A percentile compares a stretch with the other conserved stretches of the same genome.
Conservation (phyloP, 2,329 filamentous ascomycete species). For the Cercospora citrullina region DNA sequence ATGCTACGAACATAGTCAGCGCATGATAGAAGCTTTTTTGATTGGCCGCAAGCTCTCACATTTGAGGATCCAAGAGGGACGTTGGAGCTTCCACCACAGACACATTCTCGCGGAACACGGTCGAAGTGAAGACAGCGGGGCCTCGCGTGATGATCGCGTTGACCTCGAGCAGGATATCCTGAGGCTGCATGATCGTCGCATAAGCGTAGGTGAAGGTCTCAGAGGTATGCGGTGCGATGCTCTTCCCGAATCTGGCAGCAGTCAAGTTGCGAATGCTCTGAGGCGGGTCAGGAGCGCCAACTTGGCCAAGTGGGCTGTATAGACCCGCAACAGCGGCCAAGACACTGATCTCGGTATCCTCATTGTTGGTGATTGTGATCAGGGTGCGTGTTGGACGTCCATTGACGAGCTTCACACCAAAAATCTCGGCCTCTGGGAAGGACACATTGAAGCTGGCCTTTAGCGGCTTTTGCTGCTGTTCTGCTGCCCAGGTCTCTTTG, state of each 20-base stretch:
- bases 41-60: constrained; percentile 60
- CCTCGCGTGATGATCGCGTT: constrained; percentile 69
- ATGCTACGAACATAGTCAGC: constrained; percentile 60
- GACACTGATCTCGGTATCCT: constrained; percentile 72
- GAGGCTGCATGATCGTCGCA: constrained; percentile 86
- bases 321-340: constrained; percentile 76
- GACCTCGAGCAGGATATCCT: constrained; percentile 79
- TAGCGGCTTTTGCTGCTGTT: constrained; percentile 54
- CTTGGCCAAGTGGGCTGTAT: constrained; percentile 54
- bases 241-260: constrained; percentile 68
- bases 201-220: constrained; percentile 80
- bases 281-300: constrained; percentile 54
- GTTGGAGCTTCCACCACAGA: constrained; percentile 86
- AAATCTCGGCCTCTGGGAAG: constrained; percentile 72
- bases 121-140: constrained; percentile 72
- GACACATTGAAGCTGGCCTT: constrained; percentile 57
- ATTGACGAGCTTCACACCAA: constrained; percentile 94
- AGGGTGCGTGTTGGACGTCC: constrained; percentile 80
- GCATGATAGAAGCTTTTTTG: neutral
- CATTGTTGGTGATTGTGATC: constrained; percentile 80
- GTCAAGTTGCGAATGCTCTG: constrained; percentile 81
- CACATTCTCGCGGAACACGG: constrained; percentile 78
- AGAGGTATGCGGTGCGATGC: constrained; percentile 73
- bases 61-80: constrained; percentile 91
- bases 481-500: constrained; percentile 20